Percentiles rank a stretch among this genome's conserved stretches.
These are phyloP conservation scores for Colletotrichum camelliae DNA, from an alignment of 2,329 filamentous ascomycete genomes.

Conservation along the genomic window DNA sequence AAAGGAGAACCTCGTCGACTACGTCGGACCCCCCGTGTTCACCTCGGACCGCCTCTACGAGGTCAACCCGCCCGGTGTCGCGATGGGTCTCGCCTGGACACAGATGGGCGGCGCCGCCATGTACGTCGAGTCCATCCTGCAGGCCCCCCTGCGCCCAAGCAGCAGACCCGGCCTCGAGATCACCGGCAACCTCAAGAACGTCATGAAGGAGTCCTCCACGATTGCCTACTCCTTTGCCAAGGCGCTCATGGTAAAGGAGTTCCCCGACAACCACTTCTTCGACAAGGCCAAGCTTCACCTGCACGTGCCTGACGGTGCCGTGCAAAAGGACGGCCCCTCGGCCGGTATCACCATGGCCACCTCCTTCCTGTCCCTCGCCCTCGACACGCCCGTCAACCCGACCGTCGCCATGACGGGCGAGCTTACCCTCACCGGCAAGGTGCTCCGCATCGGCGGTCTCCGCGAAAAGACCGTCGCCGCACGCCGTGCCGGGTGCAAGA, in stretches of 20 bases:
- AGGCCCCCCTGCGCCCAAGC: slow-evolving; percentile 75
- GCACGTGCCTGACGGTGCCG: slow-evolving; percentile 95
- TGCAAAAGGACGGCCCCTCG: slow-evolving; percentile 91
- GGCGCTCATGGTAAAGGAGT: slow-evolving; percentile 82
- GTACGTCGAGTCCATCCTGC: slow-evolving; percentile 96
- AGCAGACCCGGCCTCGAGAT: slow-evolving; percentile 85
- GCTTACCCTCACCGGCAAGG: slow-evolving; percentile 95
- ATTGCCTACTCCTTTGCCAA: slow-evolving; percentile 98
- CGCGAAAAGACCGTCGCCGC: slow-evolving; percentile 98
- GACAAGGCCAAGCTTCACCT: slow-evolving; percentile 94
- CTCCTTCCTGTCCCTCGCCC: slow-evolving; percentile 81
- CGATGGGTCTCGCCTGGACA: slow-evolving; percentile 98
- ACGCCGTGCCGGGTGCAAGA: slow-evolving; percentile 88
- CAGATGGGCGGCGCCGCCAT: slow-evolving; percentile 95
- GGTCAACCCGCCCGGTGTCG: slow-evolving; percentile 88
- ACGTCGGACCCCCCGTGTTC: slow-evolving; percentile 94
- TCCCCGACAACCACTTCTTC: slow-evolving; percentile 92
- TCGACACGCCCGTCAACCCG: slow-evolving; percentile 79
- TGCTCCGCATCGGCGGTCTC: slow-evolving; percentile 90
- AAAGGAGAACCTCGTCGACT: slow-evolving; percentile 93
- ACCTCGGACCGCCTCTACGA: slow-evolving; percentile 96
- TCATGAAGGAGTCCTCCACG: slow-evolving; percentile 97
- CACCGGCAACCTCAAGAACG: slow-evolving; percentile 91
- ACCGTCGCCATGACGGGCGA: slow-evolving; percentile 98
- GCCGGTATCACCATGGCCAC: slow-evolving; percentile 99